Base-by-base conservation (phyloP, 176 grass and related monocot genomes). In the Rhynchospora pubera region DNA sequence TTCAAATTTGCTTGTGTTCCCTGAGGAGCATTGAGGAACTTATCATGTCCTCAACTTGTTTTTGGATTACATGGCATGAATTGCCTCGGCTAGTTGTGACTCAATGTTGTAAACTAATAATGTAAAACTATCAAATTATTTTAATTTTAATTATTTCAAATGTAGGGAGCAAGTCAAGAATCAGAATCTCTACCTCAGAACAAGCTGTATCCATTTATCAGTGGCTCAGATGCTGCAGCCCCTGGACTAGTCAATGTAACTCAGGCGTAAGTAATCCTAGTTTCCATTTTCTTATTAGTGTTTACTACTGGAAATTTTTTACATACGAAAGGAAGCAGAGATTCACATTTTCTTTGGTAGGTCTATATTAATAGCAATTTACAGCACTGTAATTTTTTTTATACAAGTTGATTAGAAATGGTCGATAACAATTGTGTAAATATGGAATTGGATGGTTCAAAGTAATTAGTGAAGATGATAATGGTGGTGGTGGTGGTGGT, bases 171-270 rank as follows among this genome's bases (percentile, higher is more conserved):
- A 83, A 88, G 87, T 63, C 57, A 57, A 2, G 7, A 69, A 10
- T 0, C 65, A 18, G 26, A 59, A 48, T 23, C 16, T 63, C 67
- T 85, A 65, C 86, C 86, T 24, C 23, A 68, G 8, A 65, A 66
- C 22, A 65, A 58, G 18, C 22, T 77, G 2, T 88, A 77, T 59
- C 87, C 77, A 0, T 47, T 88, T 82, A 77, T 88, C 65, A 24
- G 75, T 8, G 55, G 18, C 13, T 9, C 45, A 1, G 66, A 80
- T 12, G 87, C 87, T 21, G 43, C 45, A 21, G 16, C 58, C 6
- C 68, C 44, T 10, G 72, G 48, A 55, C 46, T 74, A 50, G 21
- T 7, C 70, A 77, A 77, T 50, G 6, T 30, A 30, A 77, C 72
- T 56, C 0, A 9, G 50, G 72, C 72, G 72, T 77, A 77, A 77